These are phyloP conservation scores for Boletus rufocinnamomeus DNA, from an alignment of 768 basidiomycete genomes.

Conservation along the genomic window DNA sequence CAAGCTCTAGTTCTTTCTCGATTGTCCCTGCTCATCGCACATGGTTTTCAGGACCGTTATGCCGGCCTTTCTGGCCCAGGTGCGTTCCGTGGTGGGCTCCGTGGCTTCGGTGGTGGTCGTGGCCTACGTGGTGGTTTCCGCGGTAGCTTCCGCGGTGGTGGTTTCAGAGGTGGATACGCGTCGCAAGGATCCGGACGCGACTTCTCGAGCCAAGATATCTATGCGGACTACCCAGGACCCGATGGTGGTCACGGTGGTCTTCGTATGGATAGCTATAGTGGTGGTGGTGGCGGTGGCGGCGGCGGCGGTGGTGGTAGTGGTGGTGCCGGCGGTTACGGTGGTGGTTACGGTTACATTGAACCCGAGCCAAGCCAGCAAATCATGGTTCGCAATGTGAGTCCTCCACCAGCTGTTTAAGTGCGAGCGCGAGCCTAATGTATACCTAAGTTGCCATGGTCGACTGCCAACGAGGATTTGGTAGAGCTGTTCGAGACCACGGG, in stretches of 20 bases:
- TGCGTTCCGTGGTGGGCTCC: slow-evolving; percentile 57
- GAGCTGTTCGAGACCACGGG: slow-evolving; percentile 98
- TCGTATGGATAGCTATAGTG: slow-evolving; percentile 40
- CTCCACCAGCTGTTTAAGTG: background rate
- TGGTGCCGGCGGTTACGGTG: slow-evolving; percentile 43
- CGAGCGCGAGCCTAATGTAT: background rate
- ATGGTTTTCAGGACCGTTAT: slow-evolving; percentile 72
- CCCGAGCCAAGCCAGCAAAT: slow-evolving; percentile 95
- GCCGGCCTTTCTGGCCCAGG: slow-evolving; percentile 77
- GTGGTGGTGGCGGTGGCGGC: slow-evolving; percentile 43
- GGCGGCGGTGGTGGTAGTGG: slow-evolving; percentile 24
- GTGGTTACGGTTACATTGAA: slow-evolving; percentile 45
- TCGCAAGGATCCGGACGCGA: slow-evolving; percentile 53
- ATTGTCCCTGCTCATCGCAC: background rate
- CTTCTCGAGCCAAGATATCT: slow-evolving; percentile 87
- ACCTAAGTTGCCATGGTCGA: slow-evolving; percentile 92
- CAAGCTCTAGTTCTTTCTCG: background rate
- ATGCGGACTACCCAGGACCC: slow-evolving; percentile 91
- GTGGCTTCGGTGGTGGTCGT: slow-evolving; percentile 50
- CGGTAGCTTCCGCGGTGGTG: slow-evolving; percentile 55
- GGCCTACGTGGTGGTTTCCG: slow-evolving; percentile 25
- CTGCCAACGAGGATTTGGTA: slow-evolving; percentile 96
- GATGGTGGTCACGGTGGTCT: slow-evolving; percentile 47
- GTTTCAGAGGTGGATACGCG: slow-evolving; percentile 60
- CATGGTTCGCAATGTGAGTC: slow-evolving; percentile 94